phyloP scores from a whole-genome alignment of 176 grass and related monocot genomes.

The Oryza meyeriana region DNA sequence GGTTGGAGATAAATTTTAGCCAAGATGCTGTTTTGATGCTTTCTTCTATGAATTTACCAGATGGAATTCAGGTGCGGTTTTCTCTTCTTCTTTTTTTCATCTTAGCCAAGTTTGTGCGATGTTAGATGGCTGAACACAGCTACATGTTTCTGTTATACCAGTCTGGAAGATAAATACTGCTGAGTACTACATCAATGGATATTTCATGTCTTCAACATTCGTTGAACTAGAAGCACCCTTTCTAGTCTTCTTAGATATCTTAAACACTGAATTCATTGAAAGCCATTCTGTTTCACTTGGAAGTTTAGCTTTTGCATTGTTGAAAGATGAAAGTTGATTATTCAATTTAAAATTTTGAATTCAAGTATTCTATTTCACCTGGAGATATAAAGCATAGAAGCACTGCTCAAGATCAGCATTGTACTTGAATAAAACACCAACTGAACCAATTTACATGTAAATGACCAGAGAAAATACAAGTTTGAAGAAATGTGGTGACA shows the following conservation, averaged over 20 bases:
- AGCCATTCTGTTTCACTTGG: not conserved
- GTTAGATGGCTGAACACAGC: not conserved
- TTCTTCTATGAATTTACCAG: conserved; percentile 91
- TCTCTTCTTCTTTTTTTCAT: conserved; percentile 8
- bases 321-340: not conserved
- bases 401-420: not conserved
- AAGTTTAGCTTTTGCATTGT: not conserved
- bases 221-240: not conserved
- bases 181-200: not conserved
- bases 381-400: not conserved
- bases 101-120: not conserved
- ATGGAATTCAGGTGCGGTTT: conserved; percentile 83
- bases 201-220: not conserved
- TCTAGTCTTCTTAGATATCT: not conserved
- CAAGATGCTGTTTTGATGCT: conserved; percentile 96
- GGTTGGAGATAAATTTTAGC: conserved; percentile 90
- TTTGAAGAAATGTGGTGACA: not conserved
- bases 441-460: not conserved
- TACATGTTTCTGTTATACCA: not conserved
- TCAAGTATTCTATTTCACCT: not conserved
- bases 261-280: not conserved
- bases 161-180: not conserved
- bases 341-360: not conserved
- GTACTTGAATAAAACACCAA: not conserved
- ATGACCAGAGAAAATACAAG: not conserved